Base-by-base conservation (phyloP, 106 monocot species). In the Allium sativum region DNA sequence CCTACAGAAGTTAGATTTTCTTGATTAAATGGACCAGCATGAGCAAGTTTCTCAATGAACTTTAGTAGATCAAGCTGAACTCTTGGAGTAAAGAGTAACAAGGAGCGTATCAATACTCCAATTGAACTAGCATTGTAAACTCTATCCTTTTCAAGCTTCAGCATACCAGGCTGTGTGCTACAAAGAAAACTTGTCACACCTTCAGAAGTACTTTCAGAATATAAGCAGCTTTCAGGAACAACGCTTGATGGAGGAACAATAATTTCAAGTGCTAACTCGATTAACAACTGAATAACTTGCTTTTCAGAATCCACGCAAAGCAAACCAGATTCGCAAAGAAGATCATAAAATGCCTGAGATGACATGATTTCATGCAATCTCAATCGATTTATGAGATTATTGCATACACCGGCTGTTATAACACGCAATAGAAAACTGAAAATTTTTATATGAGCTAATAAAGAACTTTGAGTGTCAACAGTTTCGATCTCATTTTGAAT, bases 181-280 rank as follows among this genome's bases (percentile, higher is more conserved):
- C 69, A 80, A 48, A 88, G 75, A 58, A 88, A 88, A 77, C 59
- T 70, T 53, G 70, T 59, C 52, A 67, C 74, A 21, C 69, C 68
- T 45, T 84, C 80, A 53, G 64, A 72, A 40, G 52, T 59, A 31
- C 31, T 31, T 20, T 84, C 80, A 73, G 73, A 69, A 43, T 73
- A 66, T 19, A 60, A 54, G 57, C 19, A 19, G 71, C 65, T 82
- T 47, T 73, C 84, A 59, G 70, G 79, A 8, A 79, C 20, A 45
- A 41, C 44, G 68, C 48, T 75, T 47, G 87, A 91, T 70, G 98
- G 92, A 64, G 91, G 77, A 72, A 87, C 62, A 61, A 92, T 70
- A 76, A 73, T 82, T 79, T 98, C 98, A 69, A 98, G 82, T 55
- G 98, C 82, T 72, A 98, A 82, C 68, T 98, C 98, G 70, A 98